A percentile compares a stretch with the other conserved stretches of the same genome.
phyloP scores from a whole-genome alignment of 2,329 filamentous ascomycete genomes.

The Penicillium brasilianum region DNA sequence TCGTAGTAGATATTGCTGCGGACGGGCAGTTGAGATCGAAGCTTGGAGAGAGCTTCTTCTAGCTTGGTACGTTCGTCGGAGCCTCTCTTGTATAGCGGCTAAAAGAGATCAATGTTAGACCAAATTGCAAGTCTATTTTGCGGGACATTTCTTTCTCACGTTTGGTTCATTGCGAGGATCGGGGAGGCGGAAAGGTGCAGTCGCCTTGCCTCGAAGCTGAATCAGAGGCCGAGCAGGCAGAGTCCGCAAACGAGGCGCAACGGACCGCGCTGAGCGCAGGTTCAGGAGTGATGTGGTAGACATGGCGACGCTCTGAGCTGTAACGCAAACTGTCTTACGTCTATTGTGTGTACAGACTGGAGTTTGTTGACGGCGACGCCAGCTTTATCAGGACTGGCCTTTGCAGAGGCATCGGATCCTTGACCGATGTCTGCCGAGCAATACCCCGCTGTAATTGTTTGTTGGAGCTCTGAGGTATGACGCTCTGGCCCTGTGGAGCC shows the following conservation, averaged over 20 bases:
- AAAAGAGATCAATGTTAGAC: not conserved
- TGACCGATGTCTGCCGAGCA: conserved; percentile 11
- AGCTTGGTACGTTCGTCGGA: conserved; percentile 43
- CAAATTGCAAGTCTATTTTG: too few relatives aligned
- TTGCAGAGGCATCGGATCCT: conserved; percentile 11
- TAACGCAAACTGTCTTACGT: not conserved
- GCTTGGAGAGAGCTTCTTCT: conserved; percentile 36
- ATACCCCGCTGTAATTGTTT: conserved; percentile 15
- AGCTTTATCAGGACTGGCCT: conserved; percentile 11
- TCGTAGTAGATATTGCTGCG: conserved; percentile 38
- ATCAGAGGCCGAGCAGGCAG: conserved; percentile 16
- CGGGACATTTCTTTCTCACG: conserved; percentile 25
- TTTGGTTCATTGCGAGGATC: conserved; percentile 44
- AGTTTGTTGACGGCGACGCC: conserved; percentile 7
- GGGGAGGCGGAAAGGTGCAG: conserved; percentile 38
- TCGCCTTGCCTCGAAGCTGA: conserved; percentile 33
- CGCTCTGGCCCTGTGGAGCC: conserved; percentile 1
- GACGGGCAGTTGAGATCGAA: conserved; percentile 43
- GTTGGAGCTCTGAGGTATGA: conserved; percentile 14
- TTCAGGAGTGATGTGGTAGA: conserved; percentile 26
- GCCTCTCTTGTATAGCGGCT: conserved; percentile 36
- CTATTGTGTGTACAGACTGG: not conserved
- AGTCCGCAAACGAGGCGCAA: conserved; percentile 21
- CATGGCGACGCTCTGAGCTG: conserved; percentile 16
- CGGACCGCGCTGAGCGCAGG: conserved; percentile 24